Percentiles rank a stretch among this genome's conserved stretches.
Conservation (phyloP, 306 rosid genomes). For the Quercus alba region DNA sequence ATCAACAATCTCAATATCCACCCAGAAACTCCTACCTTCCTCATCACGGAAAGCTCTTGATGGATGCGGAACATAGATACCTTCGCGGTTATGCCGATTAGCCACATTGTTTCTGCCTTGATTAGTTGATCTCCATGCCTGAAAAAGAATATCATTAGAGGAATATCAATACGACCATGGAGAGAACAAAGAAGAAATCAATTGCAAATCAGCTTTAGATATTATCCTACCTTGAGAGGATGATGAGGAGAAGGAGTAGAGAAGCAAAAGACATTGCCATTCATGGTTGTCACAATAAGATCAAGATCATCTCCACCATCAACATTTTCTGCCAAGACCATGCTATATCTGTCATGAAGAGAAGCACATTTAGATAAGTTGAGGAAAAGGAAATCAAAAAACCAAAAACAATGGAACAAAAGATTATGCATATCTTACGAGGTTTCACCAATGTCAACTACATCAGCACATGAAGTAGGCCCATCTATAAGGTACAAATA, state of each 20-base stretch:
- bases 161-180: not conserved
- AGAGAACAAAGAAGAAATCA: constrained; percentile 7
- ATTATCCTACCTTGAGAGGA: constrained; percentile 78
- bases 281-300: constrained; percentile 92
- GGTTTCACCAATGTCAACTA: constrained; percentile 98
- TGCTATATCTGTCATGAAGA: constrained; percentile 77
- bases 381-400: constrained; percentile 9
- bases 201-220: constrained; percentile 17
- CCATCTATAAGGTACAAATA: constrained; percentile 95
- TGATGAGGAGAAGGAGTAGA: constrained; percentile 89
- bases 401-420: constrained; percentile 10
- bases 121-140: constrained; percentile 78
- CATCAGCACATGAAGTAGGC: constrained; percentile 92
- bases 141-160: constrained; percentile 21
- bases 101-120: constrained; percentile 92
- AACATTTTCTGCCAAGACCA: constrained; percentile 97
- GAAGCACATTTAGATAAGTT: constrained; percentile 4
- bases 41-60: constrained; percentile 96
- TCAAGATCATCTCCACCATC: constrained; percentile 99
- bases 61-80: constrained; percentile 71
- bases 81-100: constrained; percentile 68
- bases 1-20: constrained; percentile 85
- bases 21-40: constrained; percentile 95
- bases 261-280: constrained; percentile 96
- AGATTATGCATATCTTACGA: constrained; percentile 63